A percentile compares a stretch with the other conserved stretches of the same genome.
Conservation (phyloP, 2,329 filamentous ascomycete genomes). For the Fusarium abutilonis region DNA sequence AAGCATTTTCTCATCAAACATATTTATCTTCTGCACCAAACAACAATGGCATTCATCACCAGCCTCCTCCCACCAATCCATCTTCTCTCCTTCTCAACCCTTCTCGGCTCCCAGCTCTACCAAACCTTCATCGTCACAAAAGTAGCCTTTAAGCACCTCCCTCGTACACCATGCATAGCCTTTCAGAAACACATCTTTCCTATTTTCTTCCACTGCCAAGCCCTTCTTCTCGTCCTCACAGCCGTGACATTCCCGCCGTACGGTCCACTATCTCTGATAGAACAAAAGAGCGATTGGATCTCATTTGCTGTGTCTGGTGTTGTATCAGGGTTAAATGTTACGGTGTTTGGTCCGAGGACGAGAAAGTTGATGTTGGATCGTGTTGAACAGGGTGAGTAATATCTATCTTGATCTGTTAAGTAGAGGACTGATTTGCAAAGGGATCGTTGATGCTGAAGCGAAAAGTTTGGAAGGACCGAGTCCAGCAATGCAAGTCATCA, state of each 20-base stretch:
- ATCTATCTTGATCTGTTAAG: no score
- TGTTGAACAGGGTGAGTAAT: constrained; percentile 36
- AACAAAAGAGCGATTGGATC: constrained; percentile 47
- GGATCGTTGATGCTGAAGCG: constrained; percentile 16
- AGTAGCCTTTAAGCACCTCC: constrained; percentile 48
- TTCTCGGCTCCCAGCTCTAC: constrained; percentile 54
- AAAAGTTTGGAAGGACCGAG: constrained; percentile 20
- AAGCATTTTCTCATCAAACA: no score
- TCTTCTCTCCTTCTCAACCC: constrained; percentile 52
- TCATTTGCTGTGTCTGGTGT: constrained; percentile 48
- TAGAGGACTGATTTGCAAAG: constrained; percentile 19
- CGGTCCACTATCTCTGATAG: constrained; percentile 46
- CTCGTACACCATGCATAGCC: constrained; percentile 49
- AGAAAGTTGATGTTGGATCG: constrained; percentile 42
- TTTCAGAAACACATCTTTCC: constrained; percentile 56
- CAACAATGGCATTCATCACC: constrained; percentile 29
- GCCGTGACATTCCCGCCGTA: constrained; percentile 49
- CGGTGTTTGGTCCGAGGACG: constrained; percentile 53
- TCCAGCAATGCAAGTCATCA: constrained; percentile 33
- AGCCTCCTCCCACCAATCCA: constrained; percentile 49
- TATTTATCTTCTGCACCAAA: background rate
- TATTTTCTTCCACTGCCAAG: constrained; percentile 53
- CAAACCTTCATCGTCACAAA: constrained; percentile 54
- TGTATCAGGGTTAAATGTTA: constrained; percentile 49
- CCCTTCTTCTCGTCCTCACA: constrained; percentile 49